Base-by-base conservation (phyloP, 805 yeast species). In the Kazachstania viticola region DNA sequence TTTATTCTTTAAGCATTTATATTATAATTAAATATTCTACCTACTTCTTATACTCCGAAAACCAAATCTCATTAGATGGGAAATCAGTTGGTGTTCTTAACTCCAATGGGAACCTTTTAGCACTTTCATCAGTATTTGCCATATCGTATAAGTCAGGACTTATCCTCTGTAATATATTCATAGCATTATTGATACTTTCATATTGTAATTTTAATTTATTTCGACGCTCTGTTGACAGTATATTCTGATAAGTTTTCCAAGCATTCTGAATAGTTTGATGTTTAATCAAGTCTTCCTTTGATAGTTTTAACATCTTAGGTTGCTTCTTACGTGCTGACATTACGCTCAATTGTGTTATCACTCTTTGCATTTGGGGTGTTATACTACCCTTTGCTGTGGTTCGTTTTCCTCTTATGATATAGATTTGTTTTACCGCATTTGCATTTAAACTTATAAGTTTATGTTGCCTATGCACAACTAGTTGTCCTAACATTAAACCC, bases 1-100 rank as follows among this genome's bases (percentile, higher is more conserved):
- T 19, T 19, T 11, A 19, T 19, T 19, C 22, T 8, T 19, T 19
- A 7, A 19, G 22, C n/a, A n/a, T n/a, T n/a, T n/a, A n/a, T n/a
- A n/a, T n/a, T 25, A 25, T 25, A 25, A 14, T 9, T 25, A 14
- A 6, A 25, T 25, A 4, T 25, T 14, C 12, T 23, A 15, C 8
- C 7, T 12, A 15, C 18, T 31, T 28, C 14, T 29, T 35, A 19
- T 35, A 35, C n/a, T 38, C 35, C 16, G 35, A 29, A 17, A 31
- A 33, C 39, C 39, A 35, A 15, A 33, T 17, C 15, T 39, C 67
- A 47, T 71, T 73, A 14, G 96, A 80, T 11, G 98, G 98, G 39
- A 65, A 82, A 34, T 85, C 88, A 1, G 94, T 79, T 14, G 98
- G 98, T 8, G 82, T 74, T 49, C 91, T 73, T 54, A 83, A 54